phyloP scores from a whole-genome alignment of 495 filamentous ascomycete species.

The Pseudoneurospora amorphoporcata region DNA sequence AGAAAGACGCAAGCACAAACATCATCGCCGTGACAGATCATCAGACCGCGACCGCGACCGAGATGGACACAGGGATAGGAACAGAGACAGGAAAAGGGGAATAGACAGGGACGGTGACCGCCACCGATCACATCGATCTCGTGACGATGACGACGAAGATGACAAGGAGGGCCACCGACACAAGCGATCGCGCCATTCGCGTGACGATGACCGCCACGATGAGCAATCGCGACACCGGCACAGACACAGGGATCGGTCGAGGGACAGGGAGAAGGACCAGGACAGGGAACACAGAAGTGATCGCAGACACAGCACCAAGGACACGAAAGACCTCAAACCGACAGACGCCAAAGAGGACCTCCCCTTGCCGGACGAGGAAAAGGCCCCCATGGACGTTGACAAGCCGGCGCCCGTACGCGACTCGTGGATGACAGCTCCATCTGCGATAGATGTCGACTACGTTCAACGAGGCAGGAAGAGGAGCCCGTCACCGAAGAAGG shows the following conservation, averaged over 20 bases:
- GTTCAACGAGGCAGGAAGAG: slow-evolving; percentile 53
- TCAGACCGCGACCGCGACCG: slow-evolving; percentile 25
- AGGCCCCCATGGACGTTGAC: slow-evolving; percentile 15
- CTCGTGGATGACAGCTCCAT: slow-evolving; percentile 90
- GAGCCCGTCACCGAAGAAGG: slow-evolving; percentile 40
- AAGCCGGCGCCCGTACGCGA: slow-evolving; percentile 43
- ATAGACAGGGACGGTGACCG: slow-evolving; percentile 14
- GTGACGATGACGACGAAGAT: slow-evolving; percentile 28
- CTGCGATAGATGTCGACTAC: slow-evolving; percentile 73
- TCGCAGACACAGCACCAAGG: slow-evolving; percentile 8
- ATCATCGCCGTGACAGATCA: slow-evolving; percentile 35
- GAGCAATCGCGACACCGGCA: slow-evolving; percentile 27
- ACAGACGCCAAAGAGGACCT: slow-evolving; percentile 39
- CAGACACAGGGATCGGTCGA: slow-evolving; percentile 11
- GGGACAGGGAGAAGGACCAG: slow-evolving; percentile 9
- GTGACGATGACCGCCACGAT: slow-evolving; percentile 18
- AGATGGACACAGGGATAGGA: slow-evolving; percentile 19
- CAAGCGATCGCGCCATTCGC: slow-evolving; percentile 39
- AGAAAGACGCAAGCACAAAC: slow-evolving; percentile 30
- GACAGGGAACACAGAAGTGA: slow-evolving; percentile 11
- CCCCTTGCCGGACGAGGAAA: slow-evolving; percentile 36
- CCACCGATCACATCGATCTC: slow-evolving; percentile 26
- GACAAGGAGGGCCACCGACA: slow-evolving; percentile 30
- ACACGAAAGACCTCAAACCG: slow-evolving; percentile 26
- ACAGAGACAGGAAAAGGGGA: slow-evolving; percentile 28